Evolutionary conservation across 306 rosid genomes (phyloP).

Genomic region (Crotalaria pallida): DNA sequence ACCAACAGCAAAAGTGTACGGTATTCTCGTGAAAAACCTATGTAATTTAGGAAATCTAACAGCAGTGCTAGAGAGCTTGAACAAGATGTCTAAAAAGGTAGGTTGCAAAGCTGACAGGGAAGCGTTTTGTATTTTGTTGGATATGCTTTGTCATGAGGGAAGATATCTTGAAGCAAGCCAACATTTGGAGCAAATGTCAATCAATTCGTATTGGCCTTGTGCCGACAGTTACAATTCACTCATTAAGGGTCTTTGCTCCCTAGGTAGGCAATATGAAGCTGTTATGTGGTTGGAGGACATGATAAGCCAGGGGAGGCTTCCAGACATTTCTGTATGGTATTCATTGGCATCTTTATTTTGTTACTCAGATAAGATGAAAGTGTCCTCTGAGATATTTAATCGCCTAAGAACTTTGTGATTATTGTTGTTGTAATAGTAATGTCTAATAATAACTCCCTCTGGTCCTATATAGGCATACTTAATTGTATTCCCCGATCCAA

Average conservation of each 20-base stretch:
- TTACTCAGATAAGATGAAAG: conserved; percentile 14
- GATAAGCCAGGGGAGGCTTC: conserved; percentile 48
- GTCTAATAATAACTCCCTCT: not conserved
- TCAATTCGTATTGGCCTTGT: conserved; percentile 45
- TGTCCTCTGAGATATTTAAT: conserved; percentile 16
- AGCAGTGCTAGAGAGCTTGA: conserved; percentile 32
- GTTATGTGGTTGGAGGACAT: conserved; percentile 55
- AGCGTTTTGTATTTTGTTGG: conserved; percentile 34
- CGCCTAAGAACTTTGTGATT: conserved; percentile 29
- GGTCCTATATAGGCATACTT: too few species aligned
- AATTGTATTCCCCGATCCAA: too few species aligned
- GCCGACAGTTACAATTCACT: conserved; percentile 34
- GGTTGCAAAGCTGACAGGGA: conserved; percentile 30
- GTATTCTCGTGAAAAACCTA: conserved; percentile 29
- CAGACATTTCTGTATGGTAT: conserved; percentile 36
- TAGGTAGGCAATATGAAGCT: conserved; percentile 46
- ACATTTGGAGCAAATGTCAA: conserved; percentile 46
- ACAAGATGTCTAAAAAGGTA: conserved; percentile 35
- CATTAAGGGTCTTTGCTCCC: conserved; percentile 42
- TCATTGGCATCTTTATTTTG: conserved; percentile 35
- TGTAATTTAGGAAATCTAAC: conserved; percentile 19
- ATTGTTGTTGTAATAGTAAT: not conserved
- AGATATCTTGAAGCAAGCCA: conserved; percentile 41
- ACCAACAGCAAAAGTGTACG: conserved; percentile 35
- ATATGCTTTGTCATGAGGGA: conserved; percentile 38